Evolutionary conservation across 2,329 filamentous ascomycete species (phyloP), one percentile per base, ranked within the genome.

Genomic region (Calonectria honghensis): DNA sequence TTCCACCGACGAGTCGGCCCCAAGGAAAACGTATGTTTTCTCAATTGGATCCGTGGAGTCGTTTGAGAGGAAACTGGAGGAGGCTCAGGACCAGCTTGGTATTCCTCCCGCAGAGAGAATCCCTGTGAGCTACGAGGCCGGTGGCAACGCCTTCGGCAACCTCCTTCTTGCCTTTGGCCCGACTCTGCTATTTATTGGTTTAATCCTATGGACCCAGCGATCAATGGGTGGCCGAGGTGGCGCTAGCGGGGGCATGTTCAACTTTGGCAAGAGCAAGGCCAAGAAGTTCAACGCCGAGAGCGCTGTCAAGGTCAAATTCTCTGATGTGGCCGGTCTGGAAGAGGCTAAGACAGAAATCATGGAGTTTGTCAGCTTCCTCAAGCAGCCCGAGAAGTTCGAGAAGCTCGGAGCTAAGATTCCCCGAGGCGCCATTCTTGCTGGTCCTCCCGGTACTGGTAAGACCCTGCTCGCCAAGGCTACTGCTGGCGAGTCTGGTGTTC

Each of bases 271-370:
- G 90, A 98, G 96, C 86, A 93, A 95, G 81, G 97, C 97, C 32
- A 98, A 98, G 89, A 94, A 95, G 82, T 99, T 98, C 89, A 99
- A 98, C 85, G 96, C 98, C 80, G 97, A 99, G 88, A 95, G 95
- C 14, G 95, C 97, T 72, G 91, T 99, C 88, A 98, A 98, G 87
- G 96, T 97, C 85, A 98, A 98, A 86, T 99, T 99, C 84, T 89
- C 95, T 61, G 97, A 99, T 84, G 97, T 99, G 54, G 97, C 97
- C 52, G 97, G 97, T 79, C 96, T 98, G 93, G 97, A 99, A 84
- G 97, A 99, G 87, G 97, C 97, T 72, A 99, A 99, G 90, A 89
- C 93, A 72, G 97, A 99, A 86, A 99, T 99, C 80, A 98, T 98
- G 96, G 97, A 99, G 86, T 99, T 99, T 81, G 97, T 99, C 79